These are phyloP conservation scores for Chaetoceros muelleri DNA, from an alignment of 108 stramenopile species.

Conservation along the genomic window DNA sequence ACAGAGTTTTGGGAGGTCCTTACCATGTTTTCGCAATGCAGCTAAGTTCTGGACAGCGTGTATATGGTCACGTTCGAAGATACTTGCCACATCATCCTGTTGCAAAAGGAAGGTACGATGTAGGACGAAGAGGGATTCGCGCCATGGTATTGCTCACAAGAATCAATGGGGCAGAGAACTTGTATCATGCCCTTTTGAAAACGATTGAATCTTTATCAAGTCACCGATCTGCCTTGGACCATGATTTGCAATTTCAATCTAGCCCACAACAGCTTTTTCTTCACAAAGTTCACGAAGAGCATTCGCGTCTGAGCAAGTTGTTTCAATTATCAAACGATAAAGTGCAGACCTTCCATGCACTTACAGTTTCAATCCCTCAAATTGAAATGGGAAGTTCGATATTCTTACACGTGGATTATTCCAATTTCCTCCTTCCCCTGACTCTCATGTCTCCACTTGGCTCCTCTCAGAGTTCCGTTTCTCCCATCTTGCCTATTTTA, in stretches of 20 bases:
- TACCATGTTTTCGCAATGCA: conserved; percentile 68
- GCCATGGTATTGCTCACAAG: conserved; percentile 72
- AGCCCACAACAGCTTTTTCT: conserved; percentile 1
- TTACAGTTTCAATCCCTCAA: conserved; percentile 3
- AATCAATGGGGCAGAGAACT: conserved; percentile 50
- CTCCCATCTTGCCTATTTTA: conserved; percentile 67
- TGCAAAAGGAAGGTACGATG: conserved; percentile 46
- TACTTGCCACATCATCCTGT: conserved; percentile 45
- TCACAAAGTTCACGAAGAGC: neutral
- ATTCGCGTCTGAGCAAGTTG: neutral
- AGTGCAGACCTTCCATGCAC: neutral
- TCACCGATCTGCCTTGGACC: neutral
- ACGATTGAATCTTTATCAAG: conserved; percentile 12
- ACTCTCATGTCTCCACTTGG: conserved; percentile 16
- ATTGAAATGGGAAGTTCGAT: conserved; percentile 12
- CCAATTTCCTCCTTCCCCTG: conserved; percentile 34
- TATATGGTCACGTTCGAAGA: conserved; percentile 74
- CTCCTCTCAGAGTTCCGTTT: conserved; percentile 14
- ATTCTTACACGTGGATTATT: conserved; percentile 23
- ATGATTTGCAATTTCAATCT: neutral
- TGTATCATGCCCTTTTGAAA: conserved; percentile 70
- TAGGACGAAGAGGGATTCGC: conserved; percentile 69
- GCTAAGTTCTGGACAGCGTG: conserved; percentile 38
- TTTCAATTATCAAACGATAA: neutral
- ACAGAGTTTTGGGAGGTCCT: conserved; percentile 41